Conservation (phyloP, 2,329 filamentous ascomycete species). For the Pyrenophora teres region DNA sequence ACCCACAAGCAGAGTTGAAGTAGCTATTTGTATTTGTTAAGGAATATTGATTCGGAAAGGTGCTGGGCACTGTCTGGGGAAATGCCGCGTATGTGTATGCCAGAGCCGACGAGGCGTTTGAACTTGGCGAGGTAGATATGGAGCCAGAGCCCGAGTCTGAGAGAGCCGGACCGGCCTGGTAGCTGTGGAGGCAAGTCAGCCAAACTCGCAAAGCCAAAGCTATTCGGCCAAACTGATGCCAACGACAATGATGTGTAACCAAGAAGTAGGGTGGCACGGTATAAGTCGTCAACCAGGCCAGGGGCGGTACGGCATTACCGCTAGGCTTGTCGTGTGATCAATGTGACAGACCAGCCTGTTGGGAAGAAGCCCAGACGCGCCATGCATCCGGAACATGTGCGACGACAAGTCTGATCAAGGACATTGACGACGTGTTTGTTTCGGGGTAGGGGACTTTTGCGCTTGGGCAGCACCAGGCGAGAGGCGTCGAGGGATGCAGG, state of each 20-base stretch:
- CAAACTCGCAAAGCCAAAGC: slow-evolving; percentile 34
- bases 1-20: slow-evolving; percentile 44
- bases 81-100: slow-evolving; percentile 52
- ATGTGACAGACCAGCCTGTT: slow-evolving; percentile 48
- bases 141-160: slow-evolving; percentile 62
- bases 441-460: slow-evolving; percentile 44
- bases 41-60: slow-evolving; percentile 41
- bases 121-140: slow-evolving; percentile 58
- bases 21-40: slow-evolving; percentile 44
- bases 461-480: slow-evolving; percentile 45
- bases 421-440: slow-evolving; percentile 50
- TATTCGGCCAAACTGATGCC: slow-evolving; percentile 38
- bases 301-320: slow-evolving; percentile 44
- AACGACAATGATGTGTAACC: slow-evolving; percentile 48
- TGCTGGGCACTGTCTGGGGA: slow-evolving; percentile 36
- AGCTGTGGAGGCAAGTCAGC: slow-evolving; percentile 53
- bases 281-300: slow-evolving; percentile 46
- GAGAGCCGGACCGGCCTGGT: slow-evolving; percentile 55
- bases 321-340: slow-evolving; percentile 53
- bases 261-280: slow-evolving; percentile 45
- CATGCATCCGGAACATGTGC: slow-evolving; percentile 47
- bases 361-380: slow-evolving; percentile 45
- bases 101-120: slow-evolving; percentile 54
- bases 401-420: slow-evolving; percentile 41
- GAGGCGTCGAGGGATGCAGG: slow-evolving; percentile 43